phyloP scores from a whole-genome alignment of 2,329 filamentous ascomycete species.

The Lomentospora prolificans region DNA sequence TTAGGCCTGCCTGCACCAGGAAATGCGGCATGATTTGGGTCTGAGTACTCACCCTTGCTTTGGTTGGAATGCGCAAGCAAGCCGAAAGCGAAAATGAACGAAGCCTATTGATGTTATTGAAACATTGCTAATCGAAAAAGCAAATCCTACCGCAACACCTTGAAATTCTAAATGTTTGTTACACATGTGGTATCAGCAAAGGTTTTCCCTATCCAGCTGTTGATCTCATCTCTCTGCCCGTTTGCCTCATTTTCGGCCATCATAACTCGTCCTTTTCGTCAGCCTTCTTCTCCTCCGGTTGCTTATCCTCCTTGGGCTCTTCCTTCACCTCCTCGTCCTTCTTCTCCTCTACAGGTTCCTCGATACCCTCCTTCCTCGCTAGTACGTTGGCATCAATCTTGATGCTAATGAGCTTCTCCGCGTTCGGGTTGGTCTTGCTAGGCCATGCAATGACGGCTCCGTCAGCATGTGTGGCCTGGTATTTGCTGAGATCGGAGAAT shows the following conservation, averaged over 20 bases:
- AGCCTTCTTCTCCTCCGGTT: slow-evolving; percentile 6
- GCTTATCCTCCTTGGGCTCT: not conserved
- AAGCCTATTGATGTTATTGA: not conserved
- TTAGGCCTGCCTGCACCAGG: too few relatives aligned
- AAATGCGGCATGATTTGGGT: too few relatives aligned
- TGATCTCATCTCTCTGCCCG: too few relatives aligned
- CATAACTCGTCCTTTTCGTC: slow-evolving; percentile 18
- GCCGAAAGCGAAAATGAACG: too few relatives aligned
- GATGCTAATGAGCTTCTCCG: slow-evolving; percentile 23
- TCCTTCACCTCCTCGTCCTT: slow-evolving; percentile 2
- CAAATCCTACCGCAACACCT: not conserved
- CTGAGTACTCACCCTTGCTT: too few relatives aligned
- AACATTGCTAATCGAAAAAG: not conserved
- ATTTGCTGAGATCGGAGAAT: slow-evolving; percentile 20
- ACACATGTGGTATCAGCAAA: not conserved
- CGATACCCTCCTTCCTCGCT: slow-evolving; percentile 15
- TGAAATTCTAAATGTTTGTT: not conserved
- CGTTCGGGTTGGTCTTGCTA: slow-evolving; percentile 19
- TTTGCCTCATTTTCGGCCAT: not conserved
- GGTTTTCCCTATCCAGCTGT: too few relatives aligned
- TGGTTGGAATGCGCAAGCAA: too few relatives aligned
- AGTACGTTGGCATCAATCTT: slow-evolving; percentile 25
- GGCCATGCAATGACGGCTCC: slow-evolving; percentile 21
- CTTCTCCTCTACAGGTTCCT: slow-evolving; percentile 4
- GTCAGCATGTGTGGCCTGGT: slow-evolving; percentile 16